Evolutionary conservation across 108 stramenopile species (phyloP).

Genomic region (Cyclotella kingstonii): DNA sequence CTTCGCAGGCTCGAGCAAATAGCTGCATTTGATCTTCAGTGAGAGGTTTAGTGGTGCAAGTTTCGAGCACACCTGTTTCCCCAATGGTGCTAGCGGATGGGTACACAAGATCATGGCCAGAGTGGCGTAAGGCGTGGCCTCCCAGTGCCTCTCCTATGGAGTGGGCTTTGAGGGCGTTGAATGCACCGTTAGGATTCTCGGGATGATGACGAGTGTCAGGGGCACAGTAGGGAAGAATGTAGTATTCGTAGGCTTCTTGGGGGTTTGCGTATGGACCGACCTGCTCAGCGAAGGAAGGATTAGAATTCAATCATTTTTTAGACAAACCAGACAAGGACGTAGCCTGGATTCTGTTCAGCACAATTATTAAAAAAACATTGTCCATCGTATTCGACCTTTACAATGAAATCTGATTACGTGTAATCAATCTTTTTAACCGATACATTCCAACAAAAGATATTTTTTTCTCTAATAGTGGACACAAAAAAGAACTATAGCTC

Average conservation of each 20-base stretch:
- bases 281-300: slow-evolving; percentile 15
- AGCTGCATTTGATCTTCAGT: slow-evolving; percentile 48
- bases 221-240: slow-evolving; percentile 94
- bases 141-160: slow-evolving; percentile 75
- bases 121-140: slow-evolving; percentile 82
- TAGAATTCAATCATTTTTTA: not conserved
- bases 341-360: no score
- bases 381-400: no score
- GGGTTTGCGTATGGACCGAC: slow-evolving; percentile 99
- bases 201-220: slow-evolving; percentile 89
- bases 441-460: no score
- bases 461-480: no score
- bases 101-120: slow-evolving; percentile 81
- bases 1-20: slow-evolving; percentile 74
- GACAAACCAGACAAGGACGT: no score
- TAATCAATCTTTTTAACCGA: no score
- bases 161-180: slow-evolving; percentile 82
- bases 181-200: slow-evolving; percentile 52
- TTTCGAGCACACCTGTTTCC: slow-evolving; percentile 53
- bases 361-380: no score
- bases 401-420: no score
- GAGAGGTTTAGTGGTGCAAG: slow-evolving; percentile 70
- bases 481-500: no score
- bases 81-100: slow-evolving; percentile 39
- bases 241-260: slow-evolving; percentile 98